Conservation (phyloP, 345 rosid species). For the Psidium guajava region DNA sequence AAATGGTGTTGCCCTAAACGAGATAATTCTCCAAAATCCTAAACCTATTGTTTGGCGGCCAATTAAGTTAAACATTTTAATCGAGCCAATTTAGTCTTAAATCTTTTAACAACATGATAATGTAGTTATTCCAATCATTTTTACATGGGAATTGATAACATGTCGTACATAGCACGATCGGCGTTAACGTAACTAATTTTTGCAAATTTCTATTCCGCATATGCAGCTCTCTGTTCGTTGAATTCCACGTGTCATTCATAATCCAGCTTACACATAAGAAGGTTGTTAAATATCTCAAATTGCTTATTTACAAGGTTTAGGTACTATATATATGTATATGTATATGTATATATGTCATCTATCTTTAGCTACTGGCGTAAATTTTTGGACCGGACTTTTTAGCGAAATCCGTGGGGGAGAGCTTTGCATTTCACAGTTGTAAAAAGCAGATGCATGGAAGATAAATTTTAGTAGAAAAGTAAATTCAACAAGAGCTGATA, state of each 20-base stretch:
- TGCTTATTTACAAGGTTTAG: neutral
- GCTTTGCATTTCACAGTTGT: neutral
- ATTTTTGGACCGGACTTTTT: neutral
- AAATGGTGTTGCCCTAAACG: neutral
- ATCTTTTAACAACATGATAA: neutral
- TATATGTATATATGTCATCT: neutral
- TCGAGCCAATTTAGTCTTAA: neutral
- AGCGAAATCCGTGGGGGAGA: neutral
- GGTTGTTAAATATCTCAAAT: neutral
- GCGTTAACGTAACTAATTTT: neutral
- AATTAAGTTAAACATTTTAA: neutral
- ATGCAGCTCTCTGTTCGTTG: fast-evolving
- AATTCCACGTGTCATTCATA: neutral
- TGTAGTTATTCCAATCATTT: neutral
- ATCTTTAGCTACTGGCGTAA: neutral
- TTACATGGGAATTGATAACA: fast-evolving
- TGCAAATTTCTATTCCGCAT: neutral
- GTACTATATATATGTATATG: neutral
- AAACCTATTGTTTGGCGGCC: neutral
- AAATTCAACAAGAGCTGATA: neutral
- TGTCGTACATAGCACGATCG: fast-evolving
- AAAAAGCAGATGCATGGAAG: neutral
- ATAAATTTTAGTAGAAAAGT: neutral
- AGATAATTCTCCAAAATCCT: neutral
- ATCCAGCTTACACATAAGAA: neutral